These are phyloP conservation scores for Copromyces sp. DNA, from an alignment of 495 filamentous ascomycete genomes.

Conservation along the genomic window DNA sequence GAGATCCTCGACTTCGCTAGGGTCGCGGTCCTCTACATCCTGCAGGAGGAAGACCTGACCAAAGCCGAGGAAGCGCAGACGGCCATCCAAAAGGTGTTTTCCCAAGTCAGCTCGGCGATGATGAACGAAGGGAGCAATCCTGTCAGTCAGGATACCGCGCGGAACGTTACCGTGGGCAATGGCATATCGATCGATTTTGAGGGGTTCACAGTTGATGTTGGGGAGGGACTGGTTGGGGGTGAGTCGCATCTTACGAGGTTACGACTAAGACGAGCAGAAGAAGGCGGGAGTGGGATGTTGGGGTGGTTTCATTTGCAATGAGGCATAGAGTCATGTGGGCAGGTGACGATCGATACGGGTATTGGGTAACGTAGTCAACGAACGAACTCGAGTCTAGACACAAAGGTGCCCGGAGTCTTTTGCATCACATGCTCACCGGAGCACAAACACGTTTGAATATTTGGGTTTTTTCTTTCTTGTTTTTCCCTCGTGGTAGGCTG, in stretches of 20 bases:
- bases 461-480: not conserved
- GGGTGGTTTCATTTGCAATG: not conserved
- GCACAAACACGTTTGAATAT: not conserved
- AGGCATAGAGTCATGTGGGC: not conserved
- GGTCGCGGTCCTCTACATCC: conserved; percentile 49
- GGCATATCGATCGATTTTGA: conserved; percentile 39
- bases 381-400: not conserved
- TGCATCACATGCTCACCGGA: not conserved
- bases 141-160: conserved; percentile 20
- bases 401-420: no score
- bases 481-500: not conserved
- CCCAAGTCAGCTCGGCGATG: conserved; percentile 15
- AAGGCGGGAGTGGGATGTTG: not conserved
- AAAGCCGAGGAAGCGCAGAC: conserved; percentile 48
- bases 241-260: not conserved
- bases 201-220: conserved; percentile 16
- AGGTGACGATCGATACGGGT: not conserved
- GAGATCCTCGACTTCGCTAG: conserved; percentile 58
- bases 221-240: conserved; percentile 3
- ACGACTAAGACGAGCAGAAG: not conserved
- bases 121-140: conserved; percentile 11
- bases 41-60: conserved; percentile 44
- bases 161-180: conserved; percentile 33
- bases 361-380: not conserved
- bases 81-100: conserved; percentile 44